Evolutionary conservation across 1,284 basidiomycete genomes (phyloP).

Genomic region (Coniophora puteana): DNA sequence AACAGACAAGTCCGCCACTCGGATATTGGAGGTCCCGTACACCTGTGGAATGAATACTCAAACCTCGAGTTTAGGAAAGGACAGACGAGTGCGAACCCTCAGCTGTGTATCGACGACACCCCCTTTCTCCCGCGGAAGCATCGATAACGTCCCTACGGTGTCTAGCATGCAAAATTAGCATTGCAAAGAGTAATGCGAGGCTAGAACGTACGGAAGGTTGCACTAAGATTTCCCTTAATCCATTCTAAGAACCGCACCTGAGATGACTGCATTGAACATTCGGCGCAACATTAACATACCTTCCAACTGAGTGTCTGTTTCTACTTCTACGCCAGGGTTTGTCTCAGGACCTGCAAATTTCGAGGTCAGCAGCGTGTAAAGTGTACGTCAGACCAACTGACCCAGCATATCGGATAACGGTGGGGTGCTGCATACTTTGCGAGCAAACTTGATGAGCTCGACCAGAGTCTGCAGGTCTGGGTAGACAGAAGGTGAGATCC

Average conservation of each 20-base stretch:
- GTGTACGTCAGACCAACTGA: neutral
- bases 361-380: neutral
- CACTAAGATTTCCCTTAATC: constrained; percentile 12
- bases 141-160: constrained; percentile 36
- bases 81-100: too few species aligned
- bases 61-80: neutral
- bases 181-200: neutral
- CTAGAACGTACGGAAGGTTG: constrained; percentile 8
- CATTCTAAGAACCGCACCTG: constrained; percentile 6
- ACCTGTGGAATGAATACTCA: constrained; percentile 15
- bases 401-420: constrained; percentile 22
- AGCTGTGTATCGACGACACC: constrained; percentile 54
- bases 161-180: constrained; percentile 11
- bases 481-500: too few species aligned
- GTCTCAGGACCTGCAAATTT: too few species aligned
- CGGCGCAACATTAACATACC: neutral
- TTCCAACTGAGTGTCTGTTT: constrained; percentile 18
- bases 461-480: constrained; percentile 30
- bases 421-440: constrained; percentile 27
- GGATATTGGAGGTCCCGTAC: constrained; percentile 28
- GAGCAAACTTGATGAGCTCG: constrained; percentile 36
- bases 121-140: constrained; percentile 49
- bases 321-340: constrained; percentile 15
- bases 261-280: neutral
- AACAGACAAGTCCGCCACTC: constrained; percentile 27